Evolutionary conservation across 2,329 filamentous ascomycete species (phyloP).

Genomic region (Colletotrichum tofieldiae): DNA sequence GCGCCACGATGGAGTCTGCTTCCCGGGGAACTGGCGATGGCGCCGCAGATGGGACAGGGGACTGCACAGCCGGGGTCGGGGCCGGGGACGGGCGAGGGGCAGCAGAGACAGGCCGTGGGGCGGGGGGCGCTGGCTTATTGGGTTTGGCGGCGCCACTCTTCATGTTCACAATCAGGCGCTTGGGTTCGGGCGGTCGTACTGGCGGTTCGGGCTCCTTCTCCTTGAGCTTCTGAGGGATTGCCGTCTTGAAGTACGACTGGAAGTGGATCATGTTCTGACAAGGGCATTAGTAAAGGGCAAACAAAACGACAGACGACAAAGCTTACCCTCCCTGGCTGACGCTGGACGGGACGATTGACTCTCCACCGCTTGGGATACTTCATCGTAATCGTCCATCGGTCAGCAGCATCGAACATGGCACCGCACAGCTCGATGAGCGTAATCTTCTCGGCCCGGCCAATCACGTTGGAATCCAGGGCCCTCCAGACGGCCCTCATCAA

Average conservation of each 20-base stretch:
- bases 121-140: conserved; percentile 46
- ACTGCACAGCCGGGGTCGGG: conserved; percentile 14
- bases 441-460: conserved; percentile 60
- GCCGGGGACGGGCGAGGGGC: conserved; percentile 27
- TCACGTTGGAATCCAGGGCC: conserved; percentile 57
- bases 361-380: conserved; percentile 60
- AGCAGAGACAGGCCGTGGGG: conserved; percentile 28
- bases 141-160: conserved; percentile 58
- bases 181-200: conserved; percentile 46
- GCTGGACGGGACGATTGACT: conserved; percentile 54
- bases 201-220: conserved; percentile 43
- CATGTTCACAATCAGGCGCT: conserved; percentile 49
- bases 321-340: conserved; percentile 56
- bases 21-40: conserved; percentile 35
- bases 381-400: conserved; percentile 59
- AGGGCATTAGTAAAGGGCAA: conserved; percentile 36
- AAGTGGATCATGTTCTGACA: conserved; percentile 56
- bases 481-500: conserved; percentile 61
- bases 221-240: conserved; percentile 27
- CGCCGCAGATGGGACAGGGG: conserved; percentile 26
- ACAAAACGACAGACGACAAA: background rate
- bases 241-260: conserved; percentile 56
- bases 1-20: conserved; percentile 42
- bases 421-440: conserved; percentile 61
- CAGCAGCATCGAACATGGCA: conserved; percentile 64